Percentiles rank a stretch among this genome's conserved stretches.
Evolutionary conservation across 1,284 basidiomycete species (phyloP).

Genomic region (Austroboletus olivaceoglutinosus): DNA sequence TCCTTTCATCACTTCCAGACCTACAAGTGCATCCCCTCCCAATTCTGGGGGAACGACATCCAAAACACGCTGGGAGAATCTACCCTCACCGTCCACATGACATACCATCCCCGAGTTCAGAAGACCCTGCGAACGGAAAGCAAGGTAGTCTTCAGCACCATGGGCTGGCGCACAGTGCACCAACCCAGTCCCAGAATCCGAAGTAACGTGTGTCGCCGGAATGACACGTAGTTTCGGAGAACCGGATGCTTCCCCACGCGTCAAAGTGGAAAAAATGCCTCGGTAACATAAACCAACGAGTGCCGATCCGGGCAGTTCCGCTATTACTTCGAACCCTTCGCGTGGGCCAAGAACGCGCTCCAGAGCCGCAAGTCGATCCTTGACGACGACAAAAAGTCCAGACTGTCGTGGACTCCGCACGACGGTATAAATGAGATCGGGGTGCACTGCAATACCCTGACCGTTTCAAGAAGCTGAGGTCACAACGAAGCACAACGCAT

Average conservation of each 20-base stretch:
- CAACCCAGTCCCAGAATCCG: slow-evolving; percentile 90
- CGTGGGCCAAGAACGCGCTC: slow-evolving; percentile 48
- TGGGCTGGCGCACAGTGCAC: slow-evolving; percentile 97
- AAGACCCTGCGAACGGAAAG: slow-evolving; percentile 56
- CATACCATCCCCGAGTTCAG: slow-evolving; percentile 54
- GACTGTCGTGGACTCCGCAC: slow-evolving; percentile 40
- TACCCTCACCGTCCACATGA: slow-evolving; percentile 83
- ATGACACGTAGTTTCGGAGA: slow-evolving; percentile 40
- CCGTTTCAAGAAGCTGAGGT: slow-evolving; percentile 1
- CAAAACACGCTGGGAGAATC: slow-evolving; percentile 59
- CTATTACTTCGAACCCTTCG: slow-evolving; percentile 41
- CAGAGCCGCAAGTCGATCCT: slow-evolving; percentile 62
- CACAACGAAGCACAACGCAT: neutral
- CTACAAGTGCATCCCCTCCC: slow-evolving; percentile 51
- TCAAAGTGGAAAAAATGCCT: slow-evolving; percentile 57
- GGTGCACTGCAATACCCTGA: slow-evolving; percentile 84
- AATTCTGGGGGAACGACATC: slow-evolving; percentile 51
- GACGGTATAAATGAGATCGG: slow-evolving; percentile 71
- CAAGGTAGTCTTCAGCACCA: slow-evolving; percentile 88
- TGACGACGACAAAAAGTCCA: slow-evolving; percentile 62
- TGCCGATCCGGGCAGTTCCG: slow-evolving; percentile 54
- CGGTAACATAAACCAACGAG: slow-evolving; percentile 68
- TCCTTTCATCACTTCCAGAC: slow-evolving; percentile 69
- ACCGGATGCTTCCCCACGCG: slow-evolving; percentile 4
- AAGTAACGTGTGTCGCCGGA: slow-evolving; percentile 73